Evolutionary conservation across 2,329 filamentous ascomycete species (phyloP).

Genomic region (Ambrosiella cleistominuta): DNA sequence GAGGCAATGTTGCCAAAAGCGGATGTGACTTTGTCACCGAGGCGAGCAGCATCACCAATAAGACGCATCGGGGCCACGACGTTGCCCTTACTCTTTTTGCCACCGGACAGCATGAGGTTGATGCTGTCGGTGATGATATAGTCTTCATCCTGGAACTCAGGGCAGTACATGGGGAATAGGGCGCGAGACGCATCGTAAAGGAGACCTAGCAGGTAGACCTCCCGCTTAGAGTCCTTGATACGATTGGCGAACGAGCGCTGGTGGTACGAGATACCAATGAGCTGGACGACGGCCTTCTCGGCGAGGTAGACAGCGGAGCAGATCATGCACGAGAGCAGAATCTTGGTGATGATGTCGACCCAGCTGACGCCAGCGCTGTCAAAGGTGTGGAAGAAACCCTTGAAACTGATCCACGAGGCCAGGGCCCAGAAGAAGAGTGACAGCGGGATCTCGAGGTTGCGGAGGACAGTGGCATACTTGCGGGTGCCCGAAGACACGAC

Average conservation of each 20-base stretch:
- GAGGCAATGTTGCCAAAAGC: constrained; percentile 85
- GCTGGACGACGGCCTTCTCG: constrained; percentile 65
- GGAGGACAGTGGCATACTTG: constrained; percentile 51
- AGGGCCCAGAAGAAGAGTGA: constrained; percentile 54
- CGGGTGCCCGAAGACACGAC: constrained; percentile 52
- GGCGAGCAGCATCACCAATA: constrained; percentile 57
- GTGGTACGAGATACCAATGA: constrained; percentile 74
- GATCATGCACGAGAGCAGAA: constrained; percentile 50
- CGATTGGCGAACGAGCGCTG: constrained; percentile 63
- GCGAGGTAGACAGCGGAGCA: constrained; percentile 53
- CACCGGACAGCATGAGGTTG: constrained; percentile 46
- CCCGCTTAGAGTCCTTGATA: constrained; percentile 81
- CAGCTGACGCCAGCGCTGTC: constrained; percentile 27
- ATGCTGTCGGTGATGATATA: constrained; percentile 77
- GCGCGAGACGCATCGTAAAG: constrained; percentile 80
- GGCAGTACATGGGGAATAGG: constrained; percentile 83
- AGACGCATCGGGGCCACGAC: constrained; percentile 62
- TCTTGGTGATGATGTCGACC: constrained; percentile 40
- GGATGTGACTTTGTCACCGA: constrained; percentile 86
- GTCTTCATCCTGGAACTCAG: constrained; percentile 81
- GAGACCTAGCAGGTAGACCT: constrained; percentile 62
- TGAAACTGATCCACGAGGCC: constrained; percentile 44
- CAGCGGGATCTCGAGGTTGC: constrained; percentile 45
- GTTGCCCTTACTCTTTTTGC: constrained; percentile 32
- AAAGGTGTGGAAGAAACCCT: constrained; percentile 29